Evolutionary conservation across 129 eudicot genomes (phyloP).

Genomic region (sunflower (Helianthus annuus)): DNA sequence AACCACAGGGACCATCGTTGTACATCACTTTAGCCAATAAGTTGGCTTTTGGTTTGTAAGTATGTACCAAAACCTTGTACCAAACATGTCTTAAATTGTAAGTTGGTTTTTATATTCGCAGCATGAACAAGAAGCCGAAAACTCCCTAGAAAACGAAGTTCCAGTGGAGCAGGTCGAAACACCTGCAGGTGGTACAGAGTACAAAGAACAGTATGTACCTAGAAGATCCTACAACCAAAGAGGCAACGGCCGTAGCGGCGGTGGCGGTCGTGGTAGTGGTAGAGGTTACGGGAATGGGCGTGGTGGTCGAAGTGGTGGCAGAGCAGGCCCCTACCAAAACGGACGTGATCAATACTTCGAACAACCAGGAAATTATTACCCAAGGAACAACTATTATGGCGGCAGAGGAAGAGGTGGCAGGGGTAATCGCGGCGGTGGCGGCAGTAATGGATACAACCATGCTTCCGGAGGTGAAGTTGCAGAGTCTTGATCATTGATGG

Average conservation of each 20-base stretch:
- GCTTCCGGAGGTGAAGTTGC: slow-evolving; percentile 37
- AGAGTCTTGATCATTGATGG: slow-evolving; percentile 31
- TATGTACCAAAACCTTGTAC: too few species aligned
- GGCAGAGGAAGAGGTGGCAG: slow-evolving; percentile 63
- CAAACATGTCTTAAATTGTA: too few species aligned
- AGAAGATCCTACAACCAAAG: slow-evolving; percentile 57
- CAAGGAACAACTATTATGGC: slow-evolving; percentile 53
- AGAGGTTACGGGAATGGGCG: slow-evolving; percentile 71
- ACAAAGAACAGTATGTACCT: slow-evolving; percentile 48
- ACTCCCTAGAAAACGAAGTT: slow-evolving; percentile 32
- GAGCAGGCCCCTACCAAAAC: slow-evolving; percentile 73
- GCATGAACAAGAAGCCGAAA: slow-evolving; percentile 52
- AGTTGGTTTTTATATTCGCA: slow-evolving; percentile 14
- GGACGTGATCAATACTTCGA: slow-evolving; percentile 72
- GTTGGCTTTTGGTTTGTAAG: too few species aligned
- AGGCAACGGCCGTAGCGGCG: slow-evolving; percentile 51
- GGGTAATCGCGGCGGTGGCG: slow-evolving; percentile 35
- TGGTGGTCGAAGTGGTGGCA: slow-evolving; percentile 65
- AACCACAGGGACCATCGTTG: too few species aligned
- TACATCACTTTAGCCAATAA: too few species aligned
- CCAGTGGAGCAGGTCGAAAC: slow-evolving; percentile 35
- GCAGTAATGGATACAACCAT: slow-evolving; percentile 36
- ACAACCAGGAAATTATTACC: slow-evolving; percentile 63
- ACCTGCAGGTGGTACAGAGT: slow-evolving; percentile 42
- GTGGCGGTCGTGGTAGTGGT: slow-evolving; percentile 52